A percentile compares a stretch with the other conserved stretches of the same genome.
Conservation (phyloP, 2,329 filamentous ascomycete genomes). For the Podosphaera aphanis region DNA sequence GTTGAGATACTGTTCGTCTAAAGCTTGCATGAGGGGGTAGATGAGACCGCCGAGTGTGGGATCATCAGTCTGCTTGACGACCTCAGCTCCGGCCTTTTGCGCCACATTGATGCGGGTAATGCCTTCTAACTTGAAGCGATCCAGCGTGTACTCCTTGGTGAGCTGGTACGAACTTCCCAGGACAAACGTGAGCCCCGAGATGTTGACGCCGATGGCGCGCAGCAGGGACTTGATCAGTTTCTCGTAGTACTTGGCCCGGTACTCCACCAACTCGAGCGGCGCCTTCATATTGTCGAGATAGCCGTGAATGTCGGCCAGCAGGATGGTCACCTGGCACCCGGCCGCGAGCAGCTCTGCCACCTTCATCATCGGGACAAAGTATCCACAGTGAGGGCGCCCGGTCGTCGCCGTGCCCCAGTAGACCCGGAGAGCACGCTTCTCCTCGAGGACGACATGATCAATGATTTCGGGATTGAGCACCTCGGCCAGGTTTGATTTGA, state of each 20-base stretch:
- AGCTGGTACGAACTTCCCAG: constrained; percentile 67
- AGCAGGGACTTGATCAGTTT: constrained; percentile 55
- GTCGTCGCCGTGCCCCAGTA: constrained; percentile 52
- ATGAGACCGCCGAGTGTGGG: constrained; percentile 50
- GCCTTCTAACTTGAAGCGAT: constrained; percentile 48
- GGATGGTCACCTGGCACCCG: constrained; percentile 58
- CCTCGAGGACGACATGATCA: constrained; percentile 42
- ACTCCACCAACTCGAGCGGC: constrained; percentile 65
- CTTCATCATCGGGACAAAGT: constrained; percentile 63
- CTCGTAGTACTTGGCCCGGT: constrained; percentile 66
- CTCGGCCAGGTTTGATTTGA: constrained; percentile 61
- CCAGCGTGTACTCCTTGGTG: constrained; percentile 56
- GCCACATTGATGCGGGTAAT: constrained; percentile 23
- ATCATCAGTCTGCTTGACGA: constrained; percentile 78
- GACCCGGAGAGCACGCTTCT: constrained; percentile 49
- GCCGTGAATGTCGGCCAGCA: constrained; percentile 52
- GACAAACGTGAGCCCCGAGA: constrained; percentile 58
- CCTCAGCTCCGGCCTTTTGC: constrained; percentile 74
- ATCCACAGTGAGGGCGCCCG: constrained; percentile 70
- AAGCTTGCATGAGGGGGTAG: constrained; percentile 69
- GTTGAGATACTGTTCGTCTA: constrained; percentile 64
- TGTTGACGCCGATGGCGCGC: constrained; percentile 44
- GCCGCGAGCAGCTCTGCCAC: constrained; percentile 71
- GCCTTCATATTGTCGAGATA: constrained; percentile 72
- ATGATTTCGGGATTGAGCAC: constrained; percentile 68